Evolutionary conservation across 108 stramenopile species (phyloP).

Genomic region (Skeletonema grethae): DNA sequence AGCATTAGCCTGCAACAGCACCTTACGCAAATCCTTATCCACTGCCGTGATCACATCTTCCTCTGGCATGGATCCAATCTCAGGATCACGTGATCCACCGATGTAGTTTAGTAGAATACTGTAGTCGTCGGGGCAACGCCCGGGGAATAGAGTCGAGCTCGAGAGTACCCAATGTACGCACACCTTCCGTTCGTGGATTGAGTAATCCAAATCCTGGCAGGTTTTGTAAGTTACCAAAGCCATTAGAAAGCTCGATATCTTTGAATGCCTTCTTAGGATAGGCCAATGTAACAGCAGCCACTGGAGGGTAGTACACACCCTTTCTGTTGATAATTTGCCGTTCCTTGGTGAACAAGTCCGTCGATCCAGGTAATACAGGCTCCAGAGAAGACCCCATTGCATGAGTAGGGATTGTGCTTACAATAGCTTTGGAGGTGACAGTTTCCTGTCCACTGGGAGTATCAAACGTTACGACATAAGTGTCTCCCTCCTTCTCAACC

Average conservation of each 20-base stretch:
- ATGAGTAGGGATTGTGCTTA: conserved; percentile 85
- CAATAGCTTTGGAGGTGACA: conserved; percentile 68
- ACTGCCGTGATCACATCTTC: conserved; percentile 90
- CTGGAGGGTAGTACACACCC: conserved; percentile 92
- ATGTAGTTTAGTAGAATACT: conserved; percentile 93
- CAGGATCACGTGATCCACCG: conserved; percentile 93
- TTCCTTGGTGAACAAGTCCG: conserved; percentile 67
- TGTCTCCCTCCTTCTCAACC: conserved; percentile 39
- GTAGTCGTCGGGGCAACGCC: conserved; percentile 87
- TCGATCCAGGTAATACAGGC: conserved; percentile 79
- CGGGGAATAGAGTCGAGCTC: conserved; percentile 94
- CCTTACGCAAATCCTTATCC: conserved; percentile 82
- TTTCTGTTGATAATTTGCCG: conserved; percentile 57
- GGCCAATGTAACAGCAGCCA: conserved; percentile 90
- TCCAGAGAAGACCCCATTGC: conserved; percentile 57
- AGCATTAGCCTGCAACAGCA: conserved; percentile 82
- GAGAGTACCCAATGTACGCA: conserved; percentile 91
- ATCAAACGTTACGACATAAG: conserved; percentile 74
- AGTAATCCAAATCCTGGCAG: conserved; percentile 93
- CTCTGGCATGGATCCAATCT: conserved; percentile 77
- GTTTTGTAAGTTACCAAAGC: conserved; percentile 71
- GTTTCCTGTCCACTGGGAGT: conserved; percentile 67
- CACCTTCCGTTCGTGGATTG: conserved; percentile 83
- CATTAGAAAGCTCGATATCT: conserved; percentile 79
- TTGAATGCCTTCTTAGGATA: conserved; percentile 93